Evolutionary conservation across 2,329 filamentous ascomycete genomes (phyloP), one percentile per base, ranked within the genome.

Genomic region (Arthrobotrys pseudoclavata): DNA sequence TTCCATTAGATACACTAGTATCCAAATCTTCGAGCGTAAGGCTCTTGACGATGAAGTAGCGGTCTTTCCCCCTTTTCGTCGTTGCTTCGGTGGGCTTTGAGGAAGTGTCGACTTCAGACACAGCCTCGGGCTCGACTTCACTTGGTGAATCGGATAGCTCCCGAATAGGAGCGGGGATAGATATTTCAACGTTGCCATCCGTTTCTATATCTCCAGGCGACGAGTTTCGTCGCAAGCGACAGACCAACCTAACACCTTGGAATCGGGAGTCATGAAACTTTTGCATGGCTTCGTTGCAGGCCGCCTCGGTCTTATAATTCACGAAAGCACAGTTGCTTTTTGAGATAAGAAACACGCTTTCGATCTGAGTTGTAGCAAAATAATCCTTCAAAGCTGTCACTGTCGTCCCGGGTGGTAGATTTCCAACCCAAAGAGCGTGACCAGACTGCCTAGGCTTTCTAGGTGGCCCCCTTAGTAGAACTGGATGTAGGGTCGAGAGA

Each of bases 281-380:
- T 53, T 90, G 88, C 85, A 97, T 92, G 0, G 95, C 95, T 7
- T 88, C 87, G 5, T 88, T 85, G 82, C 94, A 97, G 4, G 90
- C 89, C 2, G 86, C 85, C 81, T 97, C 94, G 62, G 93, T 91
- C 79, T 91, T 92, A 83, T 96, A 98, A 82, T 98, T 98, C 80
- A 97, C 93, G 85, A 98, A 98, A 0, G 94, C 95, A 82, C 95
- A 98, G 82, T 97, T 97, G 83, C 94, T 97, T 83, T 97, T 97
- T 0, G 94, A 95, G 47, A 98, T 98, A 40, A 98, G 85, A 80
- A 98, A 97, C 0, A 98, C 86, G 55, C 94, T 97, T 83, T 97
- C 92, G 22, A 98, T 89, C 0, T 94, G 88, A 48, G 86, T 88
- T 0, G 87, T 88, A 78, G 92, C 96, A 72, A 97, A 96, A 83